Evolutionary conservation across 1,139 yeast genomes (phyloP).

Genomic region (Blastobotrys illinoisensis): DNA sequence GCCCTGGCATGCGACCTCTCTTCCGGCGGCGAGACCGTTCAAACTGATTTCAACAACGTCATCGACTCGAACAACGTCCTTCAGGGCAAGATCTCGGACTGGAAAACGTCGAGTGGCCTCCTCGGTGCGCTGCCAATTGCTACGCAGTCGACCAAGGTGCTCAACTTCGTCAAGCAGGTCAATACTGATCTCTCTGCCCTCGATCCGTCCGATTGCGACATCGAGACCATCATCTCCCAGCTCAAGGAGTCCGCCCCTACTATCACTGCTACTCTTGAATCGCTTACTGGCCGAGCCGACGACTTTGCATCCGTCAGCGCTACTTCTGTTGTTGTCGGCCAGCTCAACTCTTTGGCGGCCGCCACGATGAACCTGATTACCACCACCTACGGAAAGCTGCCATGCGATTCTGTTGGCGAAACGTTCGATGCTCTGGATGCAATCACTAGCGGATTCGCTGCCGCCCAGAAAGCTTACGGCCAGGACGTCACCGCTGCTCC

Average conservation of each 20-base stretch:
- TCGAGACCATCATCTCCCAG: background rate
- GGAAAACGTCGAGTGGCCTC: background rate
- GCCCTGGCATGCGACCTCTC: background rate
- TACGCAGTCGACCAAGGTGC: background rate
- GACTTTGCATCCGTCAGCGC: background rate
- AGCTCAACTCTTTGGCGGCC: background rate
- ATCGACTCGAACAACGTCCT: background rate
- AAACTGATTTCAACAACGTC: background rate
- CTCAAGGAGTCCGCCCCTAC: background rate
- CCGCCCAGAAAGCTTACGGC: constrained; percentile 2
- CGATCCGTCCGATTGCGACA: background rate
- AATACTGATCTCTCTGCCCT: background rate
- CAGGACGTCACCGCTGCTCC: constrained; percentile 1
- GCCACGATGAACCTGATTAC: constrained; percentile 1
- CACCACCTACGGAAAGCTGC: constrained; percentile 3
- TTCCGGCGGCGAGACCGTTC: background rate
- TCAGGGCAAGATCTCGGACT: background rate
- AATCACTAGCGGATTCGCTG: background rate
- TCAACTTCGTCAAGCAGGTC: background rate
- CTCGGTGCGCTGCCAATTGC: background rate
- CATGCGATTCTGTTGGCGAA: constrained; percentile 7
- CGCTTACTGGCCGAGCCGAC: background rate
- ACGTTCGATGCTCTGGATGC: constrained; percentile 4
- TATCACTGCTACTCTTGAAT: background rate
- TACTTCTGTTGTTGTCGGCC: background rate